phyloP scores from a whole-genome alignment of 2,329 filamentous ascomycete genomes.

The Aspergillus pseudoterreus region DNA sequence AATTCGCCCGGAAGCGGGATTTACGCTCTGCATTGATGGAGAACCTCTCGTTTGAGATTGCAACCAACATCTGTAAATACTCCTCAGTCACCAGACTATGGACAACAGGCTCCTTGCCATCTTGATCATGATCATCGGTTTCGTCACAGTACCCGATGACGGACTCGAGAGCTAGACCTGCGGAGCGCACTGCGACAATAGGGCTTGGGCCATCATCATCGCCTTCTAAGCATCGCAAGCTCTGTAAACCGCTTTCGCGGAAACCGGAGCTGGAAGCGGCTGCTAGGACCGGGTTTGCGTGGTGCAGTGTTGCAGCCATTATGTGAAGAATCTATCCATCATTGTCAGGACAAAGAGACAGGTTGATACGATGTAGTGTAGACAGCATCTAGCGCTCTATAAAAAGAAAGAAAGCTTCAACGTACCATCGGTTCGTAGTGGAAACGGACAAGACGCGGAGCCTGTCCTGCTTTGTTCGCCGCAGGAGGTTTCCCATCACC shows the following conservation, averaged over 20 bases:
- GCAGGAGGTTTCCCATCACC: slow-evolving; percentile 27
- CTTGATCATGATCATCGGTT: slow-evolving; percentile 28
- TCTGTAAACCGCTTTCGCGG: slow-evolving; percentile 75
- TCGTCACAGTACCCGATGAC: slow-evolving; percentile 60
- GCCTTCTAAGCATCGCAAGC: slow-evolving; percentile 53
- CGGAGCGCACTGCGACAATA: slow-evolving; percentile 80
- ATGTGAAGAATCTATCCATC: slow-evolving; percentile 75
- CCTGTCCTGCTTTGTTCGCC: slow-evolving; percentile 43
- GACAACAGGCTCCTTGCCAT: slow-evolving; percentile 39
- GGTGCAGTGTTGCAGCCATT: slow-evolving; percentile 67
- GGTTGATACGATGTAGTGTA: background rate
- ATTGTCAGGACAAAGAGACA: background rate
- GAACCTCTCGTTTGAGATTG: slow-evolving; percentile 64
- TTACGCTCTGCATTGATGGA: slow-evolving; percentile 37
- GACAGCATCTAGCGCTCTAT: background rate
- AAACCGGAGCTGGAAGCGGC: slow-evolving; percentile 80
- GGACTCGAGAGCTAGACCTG: slow-evolving; percentile 77
- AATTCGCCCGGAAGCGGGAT: slow-evolving; percentile 31
- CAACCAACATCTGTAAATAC: slow-evolving; percentile 65
- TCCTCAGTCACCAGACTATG: slow-evolving; percentile 58
- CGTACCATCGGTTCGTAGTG: slow-evolving; percentile 94
- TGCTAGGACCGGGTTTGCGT: slow-evolving; percentile 71
- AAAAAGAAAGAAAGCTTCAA: slow-evolving; percentile 8
- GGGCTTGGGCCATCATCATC: slow-evolving; percentile 51
- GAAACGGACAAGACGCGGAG: slow-evolving; percentile 63